Base-by-base conservation (phyloP, 257 asterid genomes). In the Lavandula angustifolia region DNA sequence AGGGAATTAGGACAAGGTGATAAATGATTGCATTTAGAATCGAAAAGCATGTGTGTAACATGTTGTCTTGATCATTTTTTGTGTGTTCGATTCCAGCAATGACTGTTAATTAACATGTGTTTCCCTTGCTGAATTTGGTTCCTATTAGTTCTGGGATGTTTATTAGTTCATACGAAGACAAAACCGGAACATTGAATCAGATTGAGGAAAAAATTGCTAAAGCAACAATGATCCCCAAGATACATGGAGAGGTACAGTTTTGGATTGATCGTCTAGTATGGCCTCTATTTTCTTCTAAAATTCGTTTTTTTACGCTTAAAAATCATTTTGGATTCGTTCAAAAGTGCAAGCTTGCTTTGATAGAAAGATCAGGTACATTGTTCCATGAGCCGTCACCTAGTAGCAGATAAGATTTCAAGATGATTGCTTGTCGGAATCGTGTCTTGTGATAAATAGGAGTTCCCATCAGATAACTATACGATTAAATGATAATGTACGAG, bases 1-100 rank as follows among this genome's bases (percentile, higher is more conserved):
- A 84, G 80, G 97, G 97, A 71, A 78, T 82, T 67, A 84, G 99
- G 86, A 92, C 99, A 70, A 92, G 99, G 99, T 92, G 71, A 77
- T 57, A 51, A 35, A 57, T 56, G 27, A n/a, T 63, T 70, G 70
- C 73, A 50, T 64, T 32, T 68, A 16, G 34, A 66, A 31, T 46
- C 62, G 44, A 69, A 68, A 51, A 62, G 42, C 65, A 53, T 59
- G 51, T n/a, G 29, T 3, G 16, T 44, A 62, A 11, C 35, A n/a
- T 32, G 3, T 44, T 60, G 46, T 50, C 14, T 33, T 8, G 12
- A 17, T 38, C 42, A 33, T 35, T 49, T 49, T 59, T 32, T 12
- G n/a, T 17, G 5, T 53, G 17, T 53, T 32, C 53, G 43, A 43
- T 54, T 78, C 12, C 37, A 29, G 27, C 17, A 7, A 54, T 12